Base-by-base conservation (phyloP, 352 stramenopile genomes). In the Globisporangium yorkense region DNA sequence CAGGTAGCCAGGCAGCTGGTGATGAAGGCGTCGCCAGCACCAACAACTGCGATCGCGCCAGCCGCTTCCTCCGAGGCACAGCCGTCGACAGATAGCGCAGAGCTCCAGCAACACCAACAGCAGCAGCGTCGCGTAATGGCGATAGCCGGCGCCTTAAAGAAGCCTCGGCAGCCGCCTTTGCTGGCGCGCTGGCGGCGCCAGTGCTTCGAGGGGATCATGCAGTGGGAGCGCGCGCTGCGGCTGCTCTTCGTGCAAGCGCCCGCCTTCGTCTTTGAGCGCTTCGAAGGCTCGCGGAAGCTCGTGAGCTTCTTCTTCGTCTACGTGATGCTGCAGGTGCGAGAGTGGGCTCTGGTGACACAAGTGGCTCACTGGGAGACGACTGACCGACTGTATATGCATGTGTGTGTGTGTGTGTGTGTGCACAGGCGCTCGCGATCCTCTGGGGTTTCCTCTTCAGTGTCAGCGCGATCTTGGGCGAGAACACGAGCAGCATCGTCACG, bases 401-500 rank as follows among this genome's bases (percentile, higher is more conserved):
- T 3, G 10, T 5, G 5, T 15, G 15, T 49, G 1, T 54, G 15
- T 15, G 3, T 58, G 8, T 47, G 62, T 12, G 8, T 18, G n/a
- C 24, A 1, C 27, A 91, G 71, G 81, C 83, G 46, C 63, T 95
- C 33, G 85, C 83, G 8, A 93, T 95, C 54, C 75, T 95, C 21
- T 95, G 85, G 85, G 81, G 77, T 3, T 95, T 93, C 37, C 65
- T 95, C 8, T 92, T 92, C 67, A 92, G 85, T 51, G 72, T 95
- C 35, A 81, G 81, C 20, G 83, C 83, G 16, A 86, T 95, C n/a
- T 51, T 95, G 45, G 83, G 83, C 24, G 83, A 92, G 66, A 92
- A 92, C 58, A 88, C 92, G 72, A 92, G 82, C 66, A 84, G 66
- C n/a, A 89, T 93, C 59, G 65, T 92, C 33, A 88, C 71, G 5